phyloP scores from a whole-genome alignment of 495 filamentous ascomycete genomes.

The Aspergillus indologenus region DNA sequence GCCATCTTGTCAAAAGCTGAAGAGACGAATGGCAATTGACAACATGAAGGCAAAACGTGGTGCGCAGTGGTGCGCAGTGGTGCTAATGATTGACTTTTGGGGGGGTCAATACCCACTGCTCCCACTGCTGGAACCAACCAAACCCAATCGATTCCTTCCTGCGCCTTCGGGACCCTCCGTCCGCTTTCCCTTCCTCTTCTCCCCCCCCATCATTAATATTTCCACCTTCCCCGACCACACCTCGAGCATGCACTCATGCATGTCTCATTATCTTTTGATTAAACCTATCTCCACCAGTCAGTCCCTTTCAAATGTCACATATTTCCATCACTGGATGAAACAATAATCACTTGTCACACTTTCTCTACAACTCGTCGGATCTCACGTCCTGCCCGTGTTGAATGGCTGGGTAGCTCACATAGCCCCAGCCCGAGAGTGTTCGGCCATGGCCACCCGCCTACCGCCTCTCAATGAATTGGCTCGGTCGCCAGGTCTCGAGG shows the following conservation, averaged over 20 bases:
- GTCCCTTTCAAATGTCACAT: conserved; percentile 11
- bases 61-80: no score
- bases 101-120: not conserved
- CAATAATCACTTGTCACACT: conserved; percentile 6
- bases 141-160: not conserved
- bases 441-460: conserved; percentile 43
- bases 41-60: conserved; percentile 2
- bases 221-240: not conserved
- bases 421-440: conserved; percentile 24
- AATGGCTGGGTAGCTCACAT: conserved; percentile 30
- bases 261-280: conserved; percentile 7
- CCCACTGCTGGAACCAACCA: conserved; percentile 6
- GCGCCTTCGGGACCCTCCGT: not conserved
- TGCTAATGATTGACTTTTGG: conserved; percentile 3
- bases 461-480: conserved; percentile 30
- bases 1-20: not conserved
- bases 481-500: conserved; percentile 28
- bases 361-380: not conserved
- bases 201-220: conserved; percentile 3
- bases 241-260: not conserved
- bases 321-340: conserved; percentile 11
- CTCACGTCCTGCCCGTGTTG: conserved; percentile 17
- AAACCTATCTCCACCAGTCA: not conserved
- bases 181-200: not conserved
- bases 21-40: not conserved